Evolutionary conservation across 208 protist genomes (phyloP), one percentile per base, ranked within the genome.

Genomic region (Crithidia bombi): DNA sequence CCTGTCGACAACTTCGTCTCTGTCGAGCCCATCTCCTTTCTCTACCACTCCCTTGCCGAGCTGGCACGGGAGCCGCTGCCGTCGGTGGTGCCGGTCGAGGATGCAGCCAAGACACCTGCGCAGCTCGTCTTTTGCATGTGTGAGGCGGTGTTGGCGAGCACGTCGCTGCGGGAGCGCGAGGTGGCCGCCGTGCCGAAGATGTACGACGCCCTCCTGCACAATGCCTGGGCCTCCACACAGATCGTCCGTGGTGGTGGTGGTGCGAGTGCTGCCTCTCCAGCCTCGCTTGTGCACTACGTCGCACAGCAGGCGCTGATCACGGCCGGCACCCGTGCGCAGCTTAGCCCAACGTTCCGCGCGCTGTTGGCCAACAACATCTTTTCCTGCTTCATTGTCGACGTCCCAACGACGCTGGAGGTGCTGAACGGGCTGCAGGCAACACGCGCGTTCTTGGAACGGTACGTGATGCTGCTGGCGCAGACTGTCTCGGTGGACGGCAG

Each of bases 1-100:
- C 91, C 93, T 36, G 59, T 98, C 12, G 94, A 98, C 66, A 98
- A 98, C 81, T 97, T 86, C 68, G 81, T 90, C 47, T 90, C 73
- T 1, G 86, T 92, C 21, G 89, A 91, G 49, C 88, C 92, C 0
- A 44, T 82, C 17, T 36, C 46, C 15, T 98, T 98, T 57, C 50
- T 81, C 78, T 63, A 69, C 68, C 49, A 65, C 80, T 70, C 25
- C 50, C 79, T 52, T 49, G 57, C 58, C 30, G 66, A 70, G 65
- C 25, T 66, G 50, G 41, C 66, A 44, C 63, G 32, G 26, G 70
- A 66, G 61, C 65, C 49, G 30, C 63, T 67, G 59, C 66, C 73
- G 15, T 65, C 69, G 15, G 46, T 39, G 6, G 68, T 70, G 64
- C 59, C 68, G 33, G 47, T 50, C 17, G 75, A 65, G 25, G 67